Percentiles rank a stretch among this genome's conserved stretches.
phyloP scores from a whole-genome alignment of 1,284 basidiomycete genomes.

The Ustilago bromivora region DNA sequence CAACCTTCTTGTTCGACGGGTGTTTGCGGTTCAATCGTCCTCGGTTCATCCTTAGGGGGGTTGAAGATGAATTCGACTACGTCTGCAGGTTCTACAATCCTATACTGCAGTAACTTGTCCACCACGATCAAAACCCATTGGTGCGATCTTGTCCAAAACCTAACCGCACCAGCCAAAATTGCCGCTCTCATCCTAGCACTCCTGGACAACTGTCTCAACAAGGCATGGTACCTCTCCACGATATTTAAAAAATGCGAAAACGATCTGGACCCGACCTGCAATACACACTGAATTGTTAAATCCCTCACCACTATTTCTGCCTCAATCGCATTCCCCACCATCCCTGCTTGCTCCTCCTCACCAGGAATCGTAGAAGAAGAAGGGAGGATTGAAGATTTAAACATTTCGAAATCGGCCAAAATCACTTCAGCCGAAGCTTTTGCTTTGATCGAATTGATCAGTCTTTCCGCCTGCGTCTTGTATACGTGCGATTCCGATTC shows the following conservation, averaged over 20 bases:
- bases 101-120: constrained; percentile 98
- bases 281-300: constrained; percentile 87
- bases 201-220: constrained; percentile 81
- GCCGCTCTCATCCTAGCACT: constrained; percentile 71
- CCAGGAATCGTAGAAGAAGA: constrained; percentile 61
- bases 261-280: constrained; percentile 90
- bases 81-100: constrained; percentile 93
- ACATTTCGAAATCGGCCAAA: constrained; percentile 78
- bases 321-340: constrained; percentile 64
- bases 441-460: constrained; percentile 84
- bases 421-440: constrained; percentile 80
- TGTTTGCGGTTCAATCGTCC: background rate
- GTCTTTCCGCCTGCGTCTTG: constrained; percentile 81
- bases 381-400: constrained; percentile 52
- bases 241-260: constrained; percentile 99
- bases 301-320: constrained; percentile 79
- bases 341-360: constrained; percentile 70
- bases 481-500: constrained; percentile 80
- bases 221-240: constrained; percentile 90
- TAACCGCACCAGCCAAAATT: constrained; percentile 80
- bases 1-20: constrained; percentile 50
- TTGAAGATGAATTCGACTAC: constrained; percentile 87
- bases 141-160: constrained; percentile 77
- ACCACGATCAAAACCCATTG: constrained; percentile 77
- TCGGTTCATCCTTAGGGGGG: constrained; percentile 34